Evolutionary conservation across 208 protist genomes (phyloP), one percentile per base, ranked within the genome.

Genomic region (Acanthamoeba divionensis): DNA sequence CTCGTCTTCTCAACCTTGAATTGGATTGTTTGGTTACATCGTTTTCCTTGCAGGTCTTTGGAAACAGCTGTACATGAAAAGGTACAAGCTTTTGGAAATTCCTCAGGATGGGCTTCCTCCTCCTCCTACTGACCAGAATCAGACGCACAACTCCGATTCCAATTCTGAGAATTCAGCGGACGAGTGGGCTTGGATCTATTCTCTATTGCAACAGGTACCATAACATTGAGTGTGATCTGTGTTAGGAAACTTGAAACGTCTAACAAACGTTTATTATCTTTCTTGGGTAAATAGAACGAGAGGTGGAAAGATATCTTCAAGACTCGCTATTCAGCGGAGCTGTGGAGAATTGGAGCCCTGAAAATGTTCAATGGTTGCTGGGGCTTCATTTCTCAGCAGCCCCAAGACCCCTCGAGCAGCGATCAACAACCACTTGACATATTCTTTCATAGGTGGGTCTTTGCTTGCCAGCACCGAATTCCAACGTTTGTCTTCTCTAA

Each of bases 291-390:
- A n/a, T n/a, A n/a, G 38, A 88, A 88, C n/a, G 79, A 88, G 26
- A 88, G 57, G 41, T 88, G 79, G 79, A 88, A 88, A 47, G 79
- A 88, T 41, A 88, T 88, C 79, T 88, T 71, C 79, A 65, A 69
- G 52, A 88, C 79, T 38, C 79, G 79, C 38, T 69, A 50, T 26
- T 69, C 52, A n/a, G 79, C 79, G 24, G 57, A 88, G 55, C 52
- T 71, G 57, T 88, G 79, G 79, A 36, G 79, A 36, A 88, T 88
- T 21, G 79, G 79, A 18, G 52, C 79, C 44, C 79, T 88, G 26
- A 88, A 88, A 60, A 88, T 88, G 79, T 88, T 88, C 79, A 88
- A 88, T n/a, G 79, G 79, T 47, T 88, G 79, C 79, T 88, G 79
- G 79, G 79, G 79, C 8, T 88, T 88, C 57, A 88, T 88, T 44